These are phyloP conservation scores for Phytopythium sindhum DNA, from an alignment of 352 stramenopile species.

Conservation along the genomic window DNA sequence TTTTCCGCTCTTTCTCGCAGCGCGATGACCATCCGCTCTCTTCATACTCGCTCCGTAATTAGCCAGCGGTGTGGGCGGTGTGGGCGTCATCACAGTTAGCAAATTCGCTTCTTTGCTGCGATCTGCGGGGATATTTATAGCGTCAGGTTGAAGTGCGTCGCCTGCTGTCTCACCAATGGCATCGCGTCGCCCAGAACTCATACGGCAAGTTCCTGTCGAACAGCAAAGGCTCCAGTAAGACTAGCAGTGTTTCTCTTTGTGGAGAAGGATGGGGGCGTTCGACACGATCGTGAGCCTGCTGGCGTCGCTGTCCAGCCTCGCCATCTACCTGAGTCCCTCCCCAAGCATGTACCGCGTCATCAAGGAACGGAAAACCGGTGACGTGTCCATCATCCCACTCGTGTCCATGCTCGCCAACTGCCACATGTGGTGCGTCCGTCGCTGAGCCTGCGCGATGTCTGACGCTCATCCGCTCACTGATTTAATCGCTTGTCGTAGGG, in stretches of 20 bases:
- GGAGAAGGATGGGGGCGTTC: neutral
- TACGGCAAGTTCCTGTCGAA: too few species aligned
- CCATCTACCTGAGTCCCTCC: slow-evolving; percentile 19
- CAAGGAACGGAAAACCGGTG: slow-evolving; percentile 12
- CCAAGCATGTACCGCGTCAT: slow-evolving; percentile 16
- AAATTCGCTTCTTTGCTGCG: neutral
- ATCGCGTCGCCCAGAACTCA: neutral
- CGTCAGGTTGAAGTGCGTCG: neutral
- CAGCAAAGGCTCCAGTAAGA: too few species aligned
- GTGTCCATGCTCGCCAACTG: slow-evolving; percentile 20
- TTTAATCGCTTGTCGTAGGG: neutral
- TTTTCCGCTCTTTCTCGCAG: too few species aligned
- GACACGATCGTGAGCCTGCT: slow-evolving; percentile 6
- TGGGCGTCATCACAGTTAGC: neutral
- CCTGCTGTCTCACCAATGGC: too few species aligned
- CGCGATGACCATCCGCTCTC: too few species aligned
- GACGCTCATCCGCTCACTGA: neutral
- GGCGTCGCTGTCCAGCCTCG: slow-evolving; percentile 13
- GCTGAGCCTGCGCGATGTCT: neutral
- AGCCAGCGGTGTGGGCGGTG: neutral
- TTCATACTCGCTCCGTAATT: neutral
- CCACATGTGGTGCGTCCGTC: slow-evolving; percentile 10
- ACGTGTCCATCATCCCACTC: slow-evolving; percentile 19
- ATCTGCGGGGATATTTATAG: neutral
- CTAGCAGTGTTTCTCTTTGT: too few species aligned